Base-by-base conservation (phyloP, 2,329 filamentous ascomycete species). In the Nemania abortiva region DNA sequence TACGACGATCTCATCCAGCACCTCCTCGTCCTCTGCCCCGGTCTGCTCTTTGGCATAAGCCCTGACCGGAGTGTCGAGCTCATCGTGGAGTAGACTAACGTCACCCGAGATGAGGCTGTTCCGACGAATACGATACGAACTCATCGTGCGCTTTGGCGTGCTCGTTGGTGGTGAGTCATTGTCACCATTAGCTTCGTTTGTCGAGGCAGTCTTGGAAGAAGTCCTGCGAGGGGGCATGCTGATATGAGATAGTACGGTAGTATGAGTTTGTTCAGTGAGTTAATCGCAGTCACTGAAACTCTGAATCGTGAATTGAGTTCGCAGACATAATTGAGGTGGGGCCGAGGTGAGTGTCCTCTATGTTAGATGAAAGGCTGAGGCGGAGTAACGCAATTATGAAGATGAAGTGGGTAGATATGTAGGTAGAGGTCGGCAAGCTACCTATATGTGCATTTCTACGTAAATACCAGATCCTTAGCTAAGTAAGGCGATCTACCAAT, bases 221-320 rank as follows among this genome's bases (percentile, higher is more conserved):
- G 37, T 58, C 66, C 63, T 74, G 45, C 70, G 66, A 18, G 69
- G 68, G 31, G 68, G 55, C 73, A 77, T 77, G 27, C 60, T 66
- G 62, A 57, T 27, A 34, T 13, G 31, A 54, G 20, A 42, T 6
- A 18, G 49, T 4, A 18, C 11, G 4, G 5, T 47, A 47, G n/a
- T 18, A 47, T 15, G 4, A n/a, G 9, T 31, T 31, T 42, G 47
- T 10, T 55, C 15, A 34, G 22, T 34, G 39, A 34, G 29, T 29
- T 20, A 37, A 7, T 27, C n/a, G 37, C 42, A 13, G 11, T 15
- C 3, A 20, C 4, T 34, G 6, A n/a, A 29, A 52, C 31, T 1
- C 20, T 62, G 24, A 49, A 42, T 61, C 20, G 34, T 54, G 27
- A n/a, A 27, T 15, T n/a, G 29, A 53, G 20, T 20, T 27, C 45